These are phyloP conservation scores for Kurtzmaniella quercitrusa DNA, from an alignment of 1,139 yeast species.

Conservation along the genomic window DNA sequence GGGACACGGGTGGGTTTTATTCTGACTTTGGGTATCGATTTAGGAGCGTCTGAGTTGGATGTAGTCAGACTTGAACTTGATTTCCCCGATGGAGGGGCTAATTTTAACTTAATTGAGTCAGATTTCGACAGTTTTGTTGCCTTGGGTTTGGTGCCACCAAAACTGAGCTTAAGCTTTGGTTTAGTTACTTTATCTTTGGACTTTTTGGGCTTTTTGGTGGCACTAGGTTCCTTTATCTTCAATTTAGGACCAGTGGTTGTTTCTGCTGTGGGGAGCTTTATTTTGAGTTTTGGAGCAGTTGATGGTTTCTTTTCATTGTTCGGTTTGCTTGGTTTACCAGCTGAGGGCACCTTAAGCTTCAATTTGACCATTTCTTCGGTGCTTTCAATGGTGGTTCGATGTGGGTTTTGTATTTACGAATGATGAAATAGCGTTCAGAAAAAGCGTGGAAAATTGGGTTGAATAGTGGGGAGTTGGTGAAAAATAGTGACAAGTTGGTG, in stretches of 20 bases:
- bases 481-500: no score
- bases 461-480: no score
- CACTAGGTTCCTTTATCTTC: constrained; percentile 11
- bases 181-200: constrained; percentile 2
- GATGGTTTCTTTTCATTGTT: constrained; percentile 7
- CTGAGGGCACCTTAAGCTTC: constrained; percentile 21
- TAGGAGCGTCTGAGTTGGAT: constrained; percentile 6
- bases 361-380: constrained; percentile 12
- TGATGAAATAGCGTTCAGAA: no score
- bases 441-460: no score
- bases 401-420: no score
- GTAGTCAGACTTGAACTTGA: not conserved
- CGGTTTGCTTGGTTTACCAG: constrained; percentile 6
- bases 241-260: constrained; percentile 12
- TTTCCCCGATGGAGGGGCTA: not conserved
- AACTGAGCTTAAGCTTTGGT: constrained; percentile 1
- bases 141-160: not conserved
- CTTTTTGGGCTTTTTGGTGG: constrained; percentile 10
- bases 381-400: no score
- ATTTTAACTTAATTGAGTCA: not conserved
- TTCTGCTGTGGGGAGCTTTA: constrained; percentile 14
- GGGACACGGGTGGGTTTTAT: constrained; percentile 83
- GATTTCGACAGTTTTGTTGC: not conserved
- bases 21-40: constrained; percentile 57
- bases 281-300: constrained; percentile 21